Conservation (phyloP, 768 basidiomycete species). For the Macrolepiota dolichaula region DNA sequence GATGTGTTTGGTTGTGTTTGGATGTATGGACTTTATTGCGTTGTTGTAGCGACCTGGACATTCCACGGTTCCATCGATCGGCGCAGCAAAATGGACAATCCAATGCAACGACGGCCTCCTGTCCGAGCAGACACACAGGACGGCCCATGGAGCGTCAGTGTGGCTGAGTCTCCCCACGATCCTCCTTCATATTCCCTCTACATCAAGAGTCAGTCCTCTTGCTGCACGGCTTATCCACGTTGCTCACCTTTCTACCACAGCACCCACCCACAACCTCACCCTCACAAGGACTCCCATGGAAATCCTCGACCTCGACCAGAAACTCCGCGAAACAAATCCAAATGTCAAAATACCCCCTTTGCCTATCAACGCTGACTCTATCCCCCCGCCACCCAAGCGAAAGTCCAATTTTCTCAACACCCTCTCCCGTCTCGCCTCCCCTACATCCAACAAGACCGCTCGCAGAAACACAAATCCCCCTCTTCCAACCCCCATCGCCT, state of each 20-base stretch:
- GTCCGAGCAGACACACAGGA: slow-evolving; percentile 72
- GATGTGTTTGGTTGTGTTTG: not conserved
- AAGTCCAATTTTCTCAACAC: slow-evolving; percentile 86
- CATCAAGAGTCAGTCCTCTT: slow-evolving; percentile 75
- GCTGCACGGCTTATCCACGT: slow-evolving; percentile 14
- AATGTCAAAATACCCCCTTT: slow-evolving; percentile 54
- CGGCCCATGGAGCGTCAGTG: slow-evolving; percentile 85
- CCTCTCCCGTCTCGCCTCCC: slow-evolving; percentile 78
- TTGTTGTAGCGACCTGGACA: not conserved
- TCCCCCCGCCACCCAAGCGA: slow-evolving; percentile 64
- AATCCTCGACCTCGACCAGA: slow-evolving; percentile 77
- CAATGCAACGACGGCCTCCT: slow-evolving; percentile 41
- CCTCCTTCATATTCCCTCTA: slow-evolving; percentile 74
- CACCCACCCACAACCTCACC: slow-evolving; percentile 87
- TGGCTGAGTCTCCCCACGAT: slow-evolving; percentile 82
- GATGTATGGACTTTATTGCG: not conserved
- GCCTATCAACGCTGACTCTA: slow-evolving; percentile 53
- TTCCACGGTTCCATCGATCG: not conserved
- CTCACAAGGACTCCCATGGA: slow-evolving; percentile 76
- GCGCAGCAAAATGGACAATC: slow-evolving; percentile 25
- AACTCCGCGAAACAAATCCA: slow-evolving; percentile 66
- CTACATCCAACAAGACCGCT: slow-evolving; percentile 50
- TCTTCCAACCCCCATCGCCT: slow-evolving; percentile 43
- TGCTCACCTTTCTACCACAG: slow-evolving; percentile 36
- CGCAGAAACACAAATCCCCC: slow-evolving; percentile 32